These are phyloP conservation scores for Ogataea sp. DNA, from an alignment of 805 yeast genomes.

Conservation along the genomic window DNA sequence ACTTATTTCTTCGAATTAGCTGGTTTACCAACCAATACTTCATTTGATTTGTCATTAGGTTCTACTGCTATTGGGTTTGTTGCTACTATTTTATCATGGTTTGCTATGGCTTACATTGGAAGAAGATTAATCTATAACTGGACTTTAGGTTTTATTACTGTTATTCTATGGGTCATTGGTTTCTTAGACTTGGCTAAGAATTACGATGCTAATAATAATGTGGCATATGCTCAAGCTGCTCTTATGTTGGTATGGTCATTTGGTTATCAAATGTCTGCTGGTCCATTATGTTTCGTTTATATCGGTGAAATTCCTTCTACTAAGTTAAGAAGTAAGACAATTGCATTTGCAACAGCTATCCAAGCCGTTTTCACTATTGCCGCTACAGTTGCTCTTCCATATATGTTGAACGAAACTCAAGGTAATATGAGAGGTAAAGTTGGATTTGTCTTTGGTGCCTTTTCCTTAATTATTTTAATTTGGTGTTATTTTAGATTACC, in stretches of 20 bases:
- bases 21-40: constrained; percentile 8
- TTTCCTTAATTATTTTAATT: constrained; percentile 13
- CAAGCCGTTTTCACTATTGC: constrained; percentile 26
- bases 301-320: constrained; percentile 34
- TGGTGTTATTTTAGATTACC: constrained; percentile 31
- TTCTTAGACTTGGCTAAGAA: constrained; percentile 6
- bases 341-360: constrained; percentile 26
- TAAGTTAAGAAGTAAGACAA: constrained; percentile 30
- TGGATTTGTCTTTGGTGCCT: constrained; percentile 39
- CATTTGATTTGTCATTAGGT: constrained; percentile 19
- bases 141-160: constrained; percentile 3
- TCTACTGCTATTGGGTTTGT: constrained; percentile 25
- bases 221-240: constrained; percentile 7
- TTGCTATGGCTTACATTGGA: constrained; percentile 28
- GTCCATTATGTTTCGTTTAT: constrained; percentile 32
- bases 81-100: constrained; percentile 29
- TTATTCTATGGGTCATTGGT: constrained; percentile 5
- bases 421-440: constrained; percentile 42
- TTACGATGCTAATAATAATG: not conserved
- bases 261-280: constrained; percentile 29
- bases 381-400: constrained; percentile 33
- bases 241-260: constrained; percentile 8
- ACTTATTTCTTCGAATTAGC: constrained; percentile 29
- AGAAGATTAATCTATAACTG: constrained; percentile 20
- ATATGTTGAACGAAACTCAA: constrained; percentile 37